These are phyloP conservation scores for Sechiopsis laciniata DNA, from an alignment of 306 rosid genomes.

Conservation along the genomic window DNA sequence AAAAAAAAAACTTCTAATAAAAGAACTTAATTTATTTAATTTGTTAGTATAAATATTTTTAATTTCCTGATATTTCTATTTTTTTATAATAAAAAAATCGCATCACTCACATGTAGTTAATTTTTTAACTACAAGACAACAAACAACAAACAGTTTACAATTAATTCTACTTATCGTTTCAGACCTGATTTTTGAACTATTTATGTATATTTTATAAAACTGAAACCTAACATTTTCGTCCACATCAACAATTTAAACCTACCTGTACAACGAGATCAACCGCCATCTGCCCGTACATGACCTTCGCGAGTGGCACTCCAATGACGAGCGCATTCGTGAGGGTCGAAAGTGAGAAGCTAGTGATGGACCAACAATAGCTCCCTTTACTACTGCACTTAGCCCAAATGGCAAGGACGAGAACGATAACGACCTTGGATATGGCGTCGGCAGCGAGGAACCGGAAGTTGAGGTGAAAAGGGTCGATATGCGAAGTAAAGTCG, in stretches of 20 bases:
- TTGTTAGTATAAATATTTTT: too few species aligned
- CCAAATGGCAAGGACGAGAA: slow-evolving; percentile 56
- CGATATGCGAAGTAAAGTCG: slow-evolving; percentile 66
- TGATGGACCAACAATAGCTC: slow-evolving; percentile 70
- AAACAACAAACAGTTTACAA: too few species aligned
- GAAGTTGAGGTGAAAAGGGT: slow-evolving; percentile 71
- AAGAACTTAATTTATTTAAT: too few species aligned
- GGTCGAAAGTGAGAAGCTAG: slow-evolving; percentile 69
- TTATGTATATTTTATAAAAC: too few species aligned
- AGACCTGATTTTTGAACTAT: too few species aligned
- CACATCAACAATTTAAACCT: background rate
- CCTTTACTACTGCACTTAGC: slow-evolving; percentile 61
- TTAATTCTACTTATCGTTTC: too few species aligned
- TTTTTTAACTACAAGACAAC: too few species aligned
- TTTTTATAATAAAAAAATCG: too few species aligned
- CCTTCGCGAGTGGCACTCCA: slow-evolving; percentile 61
- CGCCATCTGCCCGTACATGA: slow-evolving; percentile 69
- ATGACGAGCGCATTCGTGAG: slow-evolving; percentile 76
- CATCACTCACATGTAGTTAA: too few species aligned
- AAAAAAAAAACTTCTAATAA: too few species aligned
- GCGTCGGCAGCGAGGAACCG: slow-evolving; percentile 59
- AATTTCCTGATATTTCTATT: too few species aligned
- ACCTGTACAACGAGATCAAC: slow-evolving; percentile 76
- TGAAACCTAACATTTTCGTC: background rate
- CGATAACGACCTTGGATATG: slow-evolving; percentile 61